Evolutionary conservation across 805 yeast species (phyloP), one percentile per base, ranked within the genome.

Genomic region (Priceomyces castillae): DNA sequence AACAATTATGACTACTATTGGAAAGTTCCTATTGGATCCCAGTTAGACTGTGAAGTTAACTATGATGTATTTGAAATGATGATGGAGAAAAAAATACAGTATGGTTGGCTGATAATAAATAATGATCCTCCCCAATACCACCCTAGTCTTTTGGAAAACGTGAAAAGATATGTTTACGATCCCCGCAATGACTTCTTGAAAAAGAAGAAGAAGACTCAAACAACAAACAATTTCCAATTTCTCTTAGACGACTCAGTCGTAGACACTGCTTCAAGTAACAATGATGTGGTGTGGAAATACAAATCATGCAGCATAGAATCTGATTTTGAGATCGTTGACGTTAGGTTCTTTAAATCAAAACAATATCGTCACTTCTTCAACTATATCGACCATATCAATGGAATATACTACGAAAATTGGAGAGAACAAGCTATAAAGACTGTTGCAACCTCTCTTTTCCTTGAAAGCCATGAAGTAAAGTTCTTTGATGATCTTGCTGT

Each of bases 1-100:
- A 37, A 46, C 1, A 51, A 52, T 16, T 58, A 57, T 46, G 57
- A 52, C 37, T 58, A 56, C 49, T 58, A 57, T 43, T 59, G 64
- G 64, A 44, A 59, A 30, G 54, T 59, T 6, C 61, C 60, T 37
- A 50, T 56, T 2, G 61, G 55, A 10, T 52, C 55, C 25, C 41
- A 43, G 39, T 48, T 58, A 20, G 48, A 46, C 39, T 58, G 64
- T 41, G 62, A 59, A 33, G 51, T 58, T 37, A 43, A 53, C 43
- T 58, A 57, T 38, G 62, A 59, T 42, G 52, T 57, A 31, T 59
- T 59, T 50, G 46, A 44, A 39, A 47, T 44, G 43, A 58, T 59
- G 64, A 47, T 47, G 40, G 51, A 50, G 25, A 43, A 58, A 28
- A 39, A 53, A 33, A 51, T 58, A 38, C 40, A 45, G 42, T 59